These are phyloP conservation scores for Brachypodium distachyon DNA, from an alignment of 202 grass and related monocot species.

Conservation along the genomic window DNA sequence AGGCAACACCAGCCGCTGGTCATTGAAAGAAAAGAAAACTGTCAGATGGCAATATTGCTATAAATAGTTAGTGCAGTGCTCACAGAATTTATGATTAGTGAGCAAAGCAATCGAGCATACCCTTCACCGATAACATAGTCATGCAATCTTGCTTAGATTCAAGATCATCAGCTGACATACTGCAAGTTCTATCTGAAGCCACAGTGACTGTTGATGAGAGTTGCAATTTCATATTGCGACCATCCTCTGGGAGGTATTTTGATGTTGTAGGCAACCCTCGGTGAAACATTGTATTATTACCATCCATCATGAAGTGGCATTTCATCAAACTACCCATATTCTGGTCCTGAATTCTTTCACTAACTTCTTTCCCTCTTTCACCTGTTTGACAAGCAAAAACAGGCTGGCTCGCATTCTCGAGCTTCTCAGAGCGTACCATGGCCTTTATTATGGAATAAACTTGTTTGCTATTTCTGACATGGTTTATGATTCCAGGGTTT, in stretches of 20 bases:
- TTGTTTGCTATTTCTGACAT: constrained; percentile 98
- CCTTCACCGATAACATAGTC: constrained; percentile 71
- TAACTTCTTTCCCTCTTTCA: constrained; percentile 42
- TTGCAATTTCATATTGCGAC: constrained; percentile 45
- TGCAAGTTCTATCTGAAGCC: constrained; percentile 44
- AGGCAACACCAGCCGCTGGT: constrained; percentile 82
- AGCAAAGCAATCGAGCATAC: constrained; percentile 36
- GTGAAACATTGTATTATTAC: constrained; percentile 17
- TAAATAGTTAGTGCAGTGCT: not conserved
- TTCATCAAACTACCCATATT: constrained; percentile 34
- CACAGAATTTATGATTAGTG: not conserved
- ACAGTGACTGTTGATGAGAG: constrained; percentile 43
- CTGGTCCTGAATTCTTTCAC: constrained; percentile 33
- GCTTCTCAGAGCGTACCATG: constrained; percentile 69
- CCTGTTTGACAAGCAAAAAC: constrained; percentile 12
- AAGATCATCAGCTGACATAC: constrained; percentile 48
- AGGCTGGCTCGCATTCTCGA: constrained; percentile 32
- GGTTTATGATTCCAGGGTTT: constrained; percentile 98
- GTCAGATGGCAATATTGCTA: constrained; percentile 19
- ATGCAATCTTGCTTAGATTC: constrained; percentile 56
- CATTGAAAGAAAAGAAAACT: constrained; percentile 19
- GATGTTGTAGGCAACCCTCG: constrained; percentile 21
- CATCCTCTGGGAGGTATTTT: constrained; percentile 22
- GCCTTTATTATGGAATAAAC: constrained; percentile 96
- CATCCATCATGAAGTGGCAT: constrained; percentile 31